phyloP scores from a whole-genome alignment of 805 yeast genomes.

The Priceomyces haplophilus region DNA sequence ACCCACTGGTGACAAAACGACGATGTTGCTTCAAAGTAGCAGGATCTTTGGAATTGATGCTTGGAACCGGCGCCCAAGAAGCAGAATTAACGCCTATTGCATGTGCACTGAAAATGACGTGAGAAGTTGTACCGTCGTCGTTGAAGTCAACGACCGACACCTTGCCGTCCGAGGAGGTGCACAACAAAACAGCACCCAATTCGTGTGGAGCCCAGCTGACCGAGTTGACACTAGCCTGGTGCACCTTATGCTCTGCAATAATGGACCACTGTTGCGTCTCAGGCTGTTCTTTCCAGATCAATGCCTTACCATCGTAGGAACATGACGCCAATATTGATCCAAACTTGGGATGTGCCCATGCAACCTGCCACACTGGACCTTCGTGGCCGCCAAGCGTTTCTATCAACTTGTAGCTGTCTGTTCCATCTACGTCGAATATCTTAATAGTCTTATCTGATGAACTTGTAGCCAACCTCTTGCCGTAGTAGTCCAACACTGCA shows the following conservation, averaged over 20 bases:
- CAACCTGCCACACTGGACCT: conserved; percentile 98
- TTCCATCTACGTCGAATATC: conserved; percentile 82
- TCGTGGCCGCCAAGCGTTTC: conserved; percentile 92
- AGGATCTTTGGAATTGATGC: conserved; percentile 28
- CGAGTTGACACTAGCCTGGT: conserved; percentile 91
- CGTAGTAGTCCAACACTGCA: conserved; percentile 95
- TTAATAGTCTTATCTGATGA: conserved; percentile 95
- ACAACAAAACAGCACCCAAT: conserved; percentile 85
- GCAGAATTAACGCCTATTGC: conserved; percentile 93
- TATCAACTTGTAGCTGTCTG: conserved; percentile 72
- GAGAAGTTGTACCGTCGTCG: conserved; percentile 78
- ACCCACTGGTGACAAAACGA: conserved; percentile 90
- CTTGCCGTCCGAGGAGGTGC: conserved; percentile 91
- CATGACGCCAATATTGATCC: conserved; percentile 93
- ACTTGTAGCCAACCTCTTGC: conserved; percentile 92
- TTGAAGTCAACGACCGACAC: conserved; percentile 88
- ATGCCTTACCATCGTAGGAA: conserved; percentile 91
- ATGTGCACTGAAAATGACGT: conserved; percentile 72
- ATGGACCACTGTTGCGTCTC: conserved; percentile 85
- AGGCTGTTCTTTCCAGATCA: conserved; percentile 83
- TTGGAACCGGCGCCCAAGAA: conserved; percentile 80
- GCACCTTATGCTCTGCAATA: conserved; percentile 82
- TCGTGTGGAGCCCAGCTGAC: conserved; percentile 98
- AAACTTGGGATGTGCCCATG: conserved; percentile 99
- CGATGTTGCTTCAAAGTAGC: conserved; percentile 45